Conservation (phyloP, 2,329 filamentous ascomycete genomes). For the Fusarium sp. region DNA sequence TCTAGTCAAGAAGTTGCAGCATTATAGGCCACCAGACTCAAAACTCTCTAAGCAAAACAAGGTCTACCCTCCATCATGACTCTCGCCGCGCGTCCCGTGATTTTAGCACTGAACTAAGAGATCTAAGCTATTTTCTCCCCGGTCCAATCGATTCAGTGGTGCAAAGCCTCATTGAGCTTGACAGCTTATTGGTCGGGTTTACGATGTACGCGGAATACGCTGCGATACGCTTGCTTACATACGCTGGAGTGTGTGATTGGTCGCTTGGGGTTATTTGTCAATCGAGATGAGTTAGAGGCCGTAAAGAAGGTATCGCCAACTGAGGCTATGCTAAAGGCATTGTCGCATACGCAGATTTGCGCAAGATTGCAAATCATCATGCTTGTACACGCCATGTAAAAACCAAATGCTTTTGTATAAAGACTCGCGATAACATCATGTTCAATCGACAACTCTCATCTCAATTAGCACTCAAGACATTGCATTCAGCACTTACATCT, state of each 20-base stretch:
- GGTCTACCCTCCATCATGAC: slow-evolving; percentile 8
- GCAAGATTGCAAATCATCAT: fast-evolving
- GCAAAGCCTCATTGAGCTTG: not conserved
- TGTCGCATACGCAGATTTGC: not conserved
- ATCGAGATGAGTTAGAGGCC: not conserved
- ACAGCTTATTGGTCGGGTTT: not conserved
- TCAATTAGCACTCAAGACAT: not conserved
- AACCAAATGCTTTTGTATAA: not conserved
- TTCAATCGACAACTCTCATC: no score
- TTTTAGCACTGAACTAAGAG: not conserved
- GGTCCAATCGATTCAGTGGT: not conserved
- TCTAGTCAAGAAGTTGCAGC: not conserved
- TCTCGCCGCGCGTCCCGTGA: not conserved
- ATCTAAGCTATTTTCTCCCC: not conserved
- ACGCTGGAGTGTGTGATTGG: not conserved
- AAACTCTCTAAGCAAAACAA: not conserved
- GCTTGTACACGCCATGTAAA: fast-evolving
- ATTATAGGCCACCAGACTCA: not conserved
- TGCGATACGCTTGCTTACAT: not conserved
- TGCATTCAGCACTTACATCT: no score
- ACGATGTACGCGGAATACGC: not conserved
- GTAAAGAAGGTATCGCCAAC: not conserved
- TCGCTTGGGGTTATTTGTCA: not conserved
- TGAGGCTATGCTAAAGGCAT: not conserved
- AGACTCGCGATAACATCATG: not conserved